Base-by-base conservation (phyloP, 1,284 basidiomycete species). In the Coniophora puteana region DNA sequence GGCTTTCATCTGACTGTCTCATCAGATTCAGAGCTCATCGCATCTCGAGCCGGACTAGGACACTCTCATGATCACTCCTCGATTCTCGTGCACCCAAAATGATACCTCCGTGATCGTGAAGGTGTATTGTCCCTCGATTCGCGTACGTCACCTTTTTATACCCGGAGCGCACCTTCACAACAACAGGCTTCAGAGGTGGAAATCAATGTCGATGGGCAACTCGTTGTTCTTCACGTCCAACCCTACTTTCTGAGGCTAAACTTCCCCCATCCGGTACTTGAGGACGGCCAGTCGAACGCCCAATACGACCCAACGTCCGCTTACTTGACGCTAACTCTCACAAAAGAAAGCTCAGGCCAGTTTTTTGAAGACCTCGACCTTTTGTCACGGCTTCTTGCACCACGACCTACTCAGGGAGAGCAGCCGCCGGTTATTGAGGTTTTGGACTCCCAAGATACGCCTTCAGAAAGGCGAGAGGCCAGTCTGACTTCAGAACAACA, bases 211-310 rank as follows among this genome's bases (percentile, higher is more conserved):
- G 83, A 88, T 50, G 78, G 77, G 43, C 76, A 75, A 25, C 61
- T 83, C 32, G 71, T 90, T 57, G 78, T 78, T n/a, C 63, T 88
- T 29, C 80, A 90, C 55, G 74, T 89, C 56, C 84, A 82, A 46
- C 87, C 87, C 4, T 91, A 90, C 56, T 90, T 84, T 53, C 70
- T 91, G 41, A 81, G 87, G 3, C 70, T 91, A 45, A 79, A 78
- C 53, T 86, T 91, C 55, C 67, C 81, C 22, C 70, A 79, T 54
- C 50, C 72, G 2, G 51, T 79, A 45, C 54, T 79, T 26, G 87
- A 89, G 50, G 87, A 90, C 50, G 82, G 87, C 44, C 61, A 66
- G 20, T 81, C 86, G 16, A 75, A 75, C 22, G 88, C 87, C 2
- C 57, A 67, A 48, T 91, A 90, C 54, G 82, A 90, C 57, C 76